Evolutionary conservation across 129 eudicot genomes (phyloP), one percentile per base, ranked within the genome.

Genomic region (Escallonia herrerae): DNA sequence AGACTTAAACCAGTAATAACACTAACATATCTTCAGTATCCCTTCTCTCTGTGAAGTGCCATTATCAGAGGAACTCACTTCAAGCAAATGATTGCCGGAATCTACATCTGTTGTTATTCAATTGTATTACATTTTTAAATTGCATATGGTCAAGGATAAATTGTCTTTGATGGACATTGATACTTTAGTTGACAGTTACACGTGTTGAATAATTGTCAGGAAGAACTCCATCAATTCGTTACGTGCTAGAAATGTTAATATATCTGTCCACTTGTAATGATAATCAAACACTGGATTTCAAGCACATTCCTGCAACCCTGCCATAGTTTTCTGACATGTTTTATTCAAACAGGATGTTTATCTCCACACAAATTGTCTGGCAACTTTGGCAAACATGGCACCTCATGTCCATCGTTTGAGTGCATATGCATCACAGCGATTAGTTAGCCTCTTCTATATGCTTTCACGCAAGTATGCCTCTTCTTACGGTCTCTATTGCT

Each of bases 361-460:
- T 82, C 95, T 93, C 57, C 98, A 93, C 71, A 93, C 98, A 63
- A 93, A 93, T 79, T 93, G 98, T 64, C 90, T 93, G 56, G 98
- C 95, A 71, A 84, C 91, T 56, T 82, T 93, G 81, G 96, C 96
- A 43, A 93, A 93, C 74, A 93, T 93, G 96, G 98, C 98, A 3
- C 96, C 98, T 51, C 90, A 93, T 64, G 96, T 86, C 56, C 95
- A 93, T 73, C 88, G 87, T 56, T 70, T 93, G 71, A 86, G 89
- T 78, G 86, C 91, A 14, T 93, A 88, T 81, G 96, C 98, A 62
- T 85, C 98, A 50, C 98, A 93, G 77, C 84, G 95, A 46, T 72
- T 93, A 62, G 95, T 93, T 72, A 83, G 95, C 95, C 96, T 88
- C 74, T 93, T 93, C 46, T 83, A 88, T 62, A 85, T 88, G 91